phyloP scores from a whole-genome alignment of 2,329 filamentous ascomycete species.

The Pestalotiopsis sp. region DNA sequence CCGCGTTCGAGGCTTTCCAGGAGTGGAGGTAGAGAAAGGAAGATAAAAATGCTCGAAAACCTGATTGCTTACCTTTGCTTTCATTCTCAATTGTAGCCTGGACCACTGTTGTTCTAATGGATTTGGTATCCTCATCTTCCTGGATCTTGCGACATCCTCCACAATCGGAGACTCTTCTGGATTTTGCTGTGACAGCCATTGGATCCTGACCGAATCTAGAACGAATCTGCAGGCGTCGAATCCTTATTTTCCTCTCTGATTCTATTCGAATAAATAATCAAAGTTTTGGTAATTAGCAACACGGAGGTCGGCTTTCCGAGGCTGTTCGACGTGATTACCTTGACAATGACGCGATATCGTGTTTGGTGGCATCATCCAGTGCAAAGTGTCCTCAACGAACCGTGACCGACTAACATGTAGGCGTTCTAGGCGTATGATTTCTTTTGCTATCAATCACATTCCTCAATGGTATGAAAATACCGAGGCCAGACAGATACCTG shows the following conservation, averaged over 20 bases:
- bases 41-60: neutral
- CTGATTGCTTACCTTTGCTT: neutral
- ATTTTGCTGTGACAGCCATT: constrained; percentile 7
- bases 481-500: neutral
- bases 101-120: neutral
- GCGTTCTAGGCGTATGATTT: neutral
- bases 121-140: constrained; percentile 21
- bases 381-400: neutral
- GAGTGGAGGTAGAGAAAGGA: neutral
- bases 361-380: constrained; percentile 11
- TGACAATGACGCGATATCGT: constrained; percentile 11
- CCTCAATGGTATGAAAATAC: neutral
- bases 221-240: neutral
- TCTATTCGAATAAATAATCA: neutral
- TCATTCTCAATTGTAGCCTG: neutral
- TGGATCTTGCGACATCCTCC: constrained; percentile 28
- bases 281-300: neutral
- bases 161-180: constrained; percentile 20
- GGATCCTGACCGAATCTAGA: neutral
- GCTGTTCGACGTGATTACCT: neutral
- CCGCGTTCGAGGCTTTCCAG: too few relatives aligned
- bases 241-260: neutral
- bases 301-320: neutral
- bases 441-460: neutral
- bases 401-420: neutral